phyloP scores from a whole-genome alignment of 352 stramenopile genomes.

The Phytopythium helicoides region DNA sequence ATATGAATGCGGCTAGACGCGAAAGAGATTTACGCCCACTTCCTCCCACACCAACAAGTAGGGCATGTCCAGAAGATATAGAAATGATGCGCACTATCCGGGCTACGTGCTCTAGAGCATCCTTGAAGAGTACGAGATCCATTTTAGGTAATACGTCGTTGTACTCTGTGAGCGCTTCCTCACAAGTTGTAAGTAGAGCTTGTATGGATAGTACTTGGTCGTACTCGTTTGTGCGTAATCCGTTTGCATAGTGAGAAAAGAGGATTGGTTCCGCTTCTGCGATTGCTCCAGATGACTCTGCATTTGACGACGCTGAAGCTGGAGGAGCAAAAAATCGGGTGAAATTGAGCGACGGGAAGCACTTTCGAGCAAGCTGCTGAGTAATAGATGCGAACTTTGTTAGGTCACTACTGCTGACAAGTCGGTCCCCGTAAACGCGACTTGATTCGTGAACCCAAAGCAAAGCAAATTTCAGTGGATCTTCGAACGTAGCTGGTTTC shows the following conservation, averaged over 20 bases:
- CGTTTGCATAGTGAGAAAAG: slow-evolving; percentile 93
- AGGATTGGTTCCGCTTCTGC: slow-evolving; percentile 81
- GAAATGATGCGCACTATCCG: slow-evolving; percentile 95
- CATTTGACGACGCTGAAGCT: slow-evolving; percentile 20
- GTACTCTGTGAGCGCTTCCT: slow-evolving; percentile 91
- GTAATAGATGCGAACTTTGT: slow-evolving; percentile 85
- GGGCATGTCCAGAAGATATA: slow-evolving; percentile 91
- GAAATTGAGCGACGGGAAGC: slow-evolving; percentile 91
- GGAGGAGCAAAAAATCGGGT: slow-evolving; percentile 83
- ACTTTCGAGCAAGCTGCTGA: slow-evolving; percentile 91
- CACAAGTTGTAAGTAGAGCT: slow-evolving; percentile 64
- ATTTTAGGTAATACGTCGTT: slow-evolving; percentile 93
- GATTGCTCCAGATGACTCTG: background rate
- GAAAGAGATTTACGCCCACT: slow-evolving; percentile 93
- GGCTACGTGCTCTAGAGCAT: slow-evolving; percentile 94
- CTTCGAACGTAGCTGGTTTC: slow-evolving; percentile 78
- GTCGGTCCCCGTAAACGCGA: slow-evolving; percentile 94
- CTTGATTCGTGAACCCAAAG: slow-evolving; percentile 97
- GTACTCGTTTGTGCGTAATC: slow-evolving; percentile 86
- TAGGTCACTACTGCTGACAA: slow-evolving; percentile 84
- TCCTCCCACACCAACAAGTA: slow-evolving; percentile 93
- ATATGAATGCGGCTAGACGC: slow-evolving; percentile 91
- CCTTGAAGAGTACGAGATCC: slow-evolving; percentile 96
- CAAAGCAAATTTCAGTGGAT: slow-evolving; percentile 89
- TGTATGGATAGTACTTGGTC: slow-evolving; percentile 85